phyloP scores from a whole-genome alignment of 1,139 yeast genomes.

The Wickerhamomyces sp. region DNA sequence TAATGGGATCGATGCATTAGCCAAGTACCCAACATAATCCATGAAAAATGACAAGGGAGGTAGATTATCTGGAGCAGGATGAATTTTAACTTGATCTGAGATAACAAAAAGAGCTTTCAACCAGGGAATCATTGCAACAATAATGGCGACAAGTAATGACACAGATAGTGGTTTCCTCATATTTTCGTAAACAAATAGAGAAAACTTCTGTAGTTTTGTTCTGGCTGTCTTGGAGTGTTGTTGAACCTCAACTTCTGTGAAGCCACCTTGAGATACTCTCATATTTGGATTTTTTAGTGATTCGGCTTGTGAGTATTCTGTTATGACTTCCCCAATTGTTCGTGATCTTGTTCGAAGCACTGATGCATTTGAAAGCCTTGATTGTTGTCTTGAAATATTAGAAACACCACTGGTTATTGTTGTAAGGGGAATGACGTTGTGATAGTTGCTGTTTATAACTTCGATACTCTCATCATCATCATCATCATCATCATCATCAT shows the following conservation, averaged over 20 bases:
- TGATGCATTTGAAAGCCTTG: conserved; percentile 10
- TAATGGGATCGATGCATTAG: conserved; percentile 83
- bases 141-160: conserved; percentile 47
- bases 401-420: background rate
- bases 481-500: background rate
- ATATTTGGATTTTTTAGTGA: conserved; percentile 11
- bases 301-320: conserved; percentile 48
- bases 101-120: conserved; percentile 60
- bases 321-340: conserved; percentile 34
- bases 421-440: conserved; percentile 6
- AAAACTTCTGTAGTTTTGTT: conserved; percentile 1
- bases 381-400: conserved; percentile 6
- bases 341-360: conserved; percentile 17
- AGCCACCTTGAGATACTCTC: conserved; percentile 16
- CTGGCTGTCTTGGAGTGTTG: background rate
- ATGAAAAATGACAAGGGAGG: conserved; percentile 80
- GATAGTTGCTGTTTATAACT: no score
- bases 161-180: conserved; percentile 54
- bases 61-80: conserved; percentile 71
- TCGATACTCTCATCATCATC: conserved; percentile 4
- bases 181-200: conserved; percentile 36
- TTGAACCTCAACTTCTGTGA: conserved; percentile 13
- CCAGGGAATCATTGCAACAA: conserved; percentile 67
- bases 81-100: conserved; percentile 35
- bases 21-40: conserved; percentile 74